phyloP scores from a whole-genome alignment of 163 green algal species.

The Scenedesmus sp. region DNA sequence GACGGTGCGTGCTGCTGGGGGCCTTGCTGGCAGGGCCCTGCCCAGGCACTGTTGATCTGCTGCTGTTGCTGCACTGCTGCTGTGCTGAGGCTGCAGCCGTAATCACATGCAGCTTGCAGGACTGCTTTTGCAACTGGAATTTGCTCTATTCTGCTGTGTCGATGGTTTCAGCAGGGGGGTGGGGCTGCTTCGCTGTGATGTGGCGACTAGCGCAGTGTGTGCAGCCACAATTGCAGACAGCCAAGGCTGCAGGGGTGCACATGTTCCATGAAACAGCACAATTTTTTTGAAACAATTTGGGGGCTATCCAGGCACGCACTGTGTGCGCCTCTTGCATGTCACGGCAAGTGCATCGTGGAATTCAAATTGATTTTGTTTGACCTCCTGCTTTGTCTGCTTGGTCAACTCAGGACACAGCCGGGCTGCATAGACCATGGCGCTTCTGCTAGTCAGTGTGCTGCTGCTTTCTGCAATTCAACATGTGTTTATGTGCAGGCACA shows the following conservation, averaged over 20 bases:
- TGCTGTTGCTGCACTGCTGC: background rate
- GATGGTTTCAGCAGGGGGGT: background rate
- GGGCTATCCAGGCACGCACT: background rate
- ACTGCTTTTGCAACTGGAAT: background rate
- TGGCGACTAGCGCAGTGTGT: too few relatives aligned
- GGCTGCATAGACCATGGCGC: background rate
- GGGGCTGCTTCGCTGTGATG: too few relatives aligned
- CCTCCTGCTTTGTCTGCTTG: conserved; percentile 7
- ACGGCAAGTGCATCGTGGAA: too few relatives aligned
- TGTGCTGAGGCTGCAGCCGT: background rate
- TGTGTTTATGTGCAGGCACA: background rate
- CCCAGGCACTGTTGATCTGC: background rate
- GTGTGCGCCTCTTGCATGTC: background rate
- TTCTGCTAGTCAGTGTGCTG: background rate
- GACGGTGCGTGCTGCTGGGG: background rate
- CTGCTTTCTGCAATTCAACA: background rate
- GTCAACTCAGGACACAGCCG: background rate
- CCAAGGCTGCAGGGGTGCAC: too few relatives aligned
- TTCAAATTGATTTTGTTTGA: background rate
- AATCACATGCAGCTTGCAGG: background rate
- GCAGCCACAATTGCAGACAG: too few relatives aligned
- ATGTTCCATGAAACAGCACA: too few relatives aligned
- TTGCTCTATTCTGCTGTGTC: background rate
- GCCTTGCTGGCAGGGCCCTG: background rate
- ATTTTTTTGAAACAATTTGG: too few relatives aligned